phyloP scores from a whole-genome alignment of 352 stramenopile species.

The Lagenidium giganteum region DNA sequence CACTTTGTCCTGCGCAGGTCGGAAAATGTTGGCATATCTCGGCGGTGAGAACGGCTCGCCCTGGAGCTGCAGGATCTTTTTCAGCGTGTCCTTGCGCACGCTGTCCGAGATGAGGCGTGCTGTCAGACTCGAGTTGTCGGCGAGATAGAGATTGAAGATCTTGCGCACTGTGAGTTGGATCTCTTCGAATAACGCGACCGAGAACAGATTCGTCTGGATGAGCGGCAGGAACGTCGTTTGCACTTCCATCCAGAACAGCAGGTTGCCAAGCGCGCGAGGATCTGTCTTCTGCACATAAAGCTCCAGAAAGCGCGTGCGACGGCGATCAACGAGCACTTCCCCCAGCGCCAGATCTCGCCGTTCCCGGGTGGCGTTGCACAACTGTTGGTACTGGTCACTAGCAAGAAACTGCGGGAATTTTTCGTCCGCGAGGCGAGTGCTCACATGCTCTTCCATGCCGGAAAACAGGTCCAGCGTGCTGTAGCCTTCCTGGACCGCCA shows the following conservation, averaged over 20 bases:
- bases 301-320: slow-evolving; percentile 50
- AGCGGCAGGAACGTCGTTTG: slow-evolving; percentile 67
- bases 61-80: slow-evolving; percentile 65
- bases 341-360: slow-evolving; percentile 54
- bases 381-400: slow-evolving; percentile 33
- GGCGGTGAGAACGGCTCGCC: slow-evolving; percentile 70
- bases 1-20: slow-evolving; percentile 62
- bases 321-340: slow-evolving; percentile 52
- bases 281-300: slow-evolving; percentile 31
- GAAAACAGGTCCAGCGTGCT: slow-evolving; percentile 56
- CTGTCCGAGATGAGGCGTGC: slow-evolving; percentile 40
- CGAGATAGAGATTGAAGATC: slow-evolving; percentile 64
- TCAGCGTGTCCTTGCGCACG: slow-evolving; percentile 52
- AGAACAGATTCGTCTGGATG: slow-evolving; percentile 56
- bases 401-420: slow-evolving; percentile 48
- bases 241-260: slow-evolving; percentile 73
- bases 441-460: slow-evolving; percentile 49
- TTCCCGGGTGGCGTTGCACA: slow-evolving; percentile 49
- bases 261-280: slow-evolving; percentile 33
- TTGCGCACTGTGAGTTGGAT: slow-evolving; percentile 56
- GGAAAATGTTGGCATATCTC: slow-evolving; percentile 63
- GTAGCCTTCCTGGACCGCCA: slow-evolving; percentile 17
- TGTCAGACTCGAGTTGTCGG: slow-evolving; percentile 21
- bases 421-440: slow-evolving; percentile 34
- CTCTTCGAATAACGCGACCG: slow-evolving; percentile 67